A percentile compares a stretch with the other conserved stretches of the same genome.
Evolutionary conservation across 257 asterid species (phyloP).

Genomic region (Ophiorrhiza pumila): DNA sequence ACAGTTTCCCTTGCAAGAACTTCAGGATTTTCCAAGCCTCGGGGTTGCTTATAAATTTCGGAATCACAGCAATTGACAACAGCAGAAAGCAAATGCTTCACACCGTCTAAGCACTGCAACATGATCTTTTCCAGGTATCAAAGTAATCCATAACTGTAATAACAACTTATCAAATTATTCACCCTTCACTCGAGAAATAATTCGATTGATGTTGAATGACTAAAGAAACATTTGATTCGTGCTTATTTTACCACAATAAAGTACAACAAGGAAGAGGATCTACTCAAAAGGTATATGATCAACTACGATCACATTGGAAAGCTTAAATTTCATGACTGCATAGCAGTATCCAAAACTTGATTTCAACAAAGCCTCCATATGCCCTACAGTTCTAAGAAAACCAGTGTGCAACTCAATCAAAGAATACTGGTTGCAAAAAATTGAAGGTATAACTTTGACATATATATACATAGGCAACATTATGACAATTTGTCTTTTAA

Average conservation of each 20-base stretch:
- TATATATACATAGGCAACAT: background rate
- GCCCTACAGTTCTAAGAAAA: background rate
- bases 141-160: conserved; percentile 45
- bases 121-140: conserved; percentile 49
- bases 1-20: conserved; percentile 55
- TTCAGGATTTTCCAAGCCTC: conserved; percentile 65
- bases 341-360: background rate
- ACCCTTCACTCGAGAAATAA: background rate
- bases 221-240: background rate
- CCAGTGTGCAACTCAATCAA: background rate
- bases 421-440: background rate
- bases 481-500: background rate
- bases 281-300: background rate
- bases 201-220: background rate
- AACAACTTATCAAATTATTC: background rate
- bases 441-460: background rate
- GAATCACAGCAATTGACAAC: conserved; percentile 56
- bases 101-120: conserved; percentile 61
- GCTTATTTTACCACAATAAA: background rate
- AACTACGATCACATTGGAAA: background rate
- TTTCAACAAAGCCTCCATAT: background rate
- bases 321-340: background rate
- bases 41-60: conserved; percentile 57
- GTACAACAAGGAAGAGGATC: background rate
- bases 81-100: conserved; percentile 49